These are phyloP conservation scores for Candida xyloterini DNA, from an alignment of 805 yeast species.

Conservation along the genomic window DNA sequence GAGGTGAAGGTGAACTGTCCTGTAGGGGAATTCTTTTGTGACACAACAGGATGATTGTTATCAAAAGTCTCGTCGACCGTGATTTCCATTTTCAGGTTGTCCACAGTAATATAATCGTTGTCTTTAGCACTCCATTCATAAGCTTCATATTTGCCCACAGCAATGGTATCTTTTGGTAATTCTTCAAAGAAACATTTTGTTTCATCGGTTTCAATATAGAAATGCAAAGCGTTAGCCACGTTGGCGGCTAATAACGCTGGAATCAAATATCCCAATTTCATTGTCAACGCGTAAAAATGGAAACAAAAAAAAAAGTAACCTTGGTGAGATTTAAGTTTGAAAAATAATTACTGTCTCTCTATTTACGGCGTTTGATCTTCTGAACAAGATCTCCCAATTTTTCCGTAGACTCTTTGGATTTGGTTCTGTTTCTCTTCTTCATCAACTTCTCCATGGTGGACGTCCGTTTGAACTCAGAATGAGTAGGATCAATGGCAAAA, in stretches of 20 bases:
- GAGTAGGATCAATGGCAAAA: conserved; percentile 91
- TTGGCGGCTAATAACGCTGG: conserved; percentile 16
- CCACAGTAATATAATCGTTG: conserved; percentile 47
- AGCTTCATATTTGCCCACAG: conserved; percentile 74
- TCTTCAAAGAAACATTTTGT: conserved; percentile 83
- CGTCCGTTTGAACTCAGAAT: conserved; percentile 86
- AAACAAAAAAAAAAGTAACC: conserved; percentile 4
- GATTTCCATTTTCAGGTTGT: conserved; percentile 58
- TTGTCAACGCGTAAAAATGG: conserved; percentile 18
- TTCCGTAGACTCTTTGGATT: conserved; percentile 11
- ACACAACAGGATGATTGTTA: conserved; percentile 70
- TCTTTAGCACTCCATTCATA: conserved; percentile 52
- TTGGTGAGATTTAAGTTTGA: background rate
- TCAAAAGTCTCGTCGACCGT: conserved; percentile 78
- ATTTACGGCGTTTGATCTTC: conserved; percentile 44
- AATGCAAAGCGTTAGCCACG: conserved; percentile 55
- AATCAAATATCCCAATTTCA: conserved; percentile 16
- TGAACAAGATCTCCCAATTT: conserved; percentile 40
- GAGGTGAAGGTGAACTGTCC: conserved; percentile 77
- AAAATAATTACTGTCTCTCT: conserved; percentile 1
- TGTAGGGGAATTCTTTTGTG: conserved; percentile 59
- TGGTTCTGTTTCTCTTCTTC: conserved; percentile 39
- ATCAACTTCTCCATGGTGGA: conserved; percentile 80
- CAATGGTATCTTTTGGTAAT: conserved; percentile 70
- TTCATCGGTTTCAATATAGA: conserved; percentile 74